Base-by-base conservation (phyloP, 495 filamentous ascomycete species). In the Podospora conica region DNA sequence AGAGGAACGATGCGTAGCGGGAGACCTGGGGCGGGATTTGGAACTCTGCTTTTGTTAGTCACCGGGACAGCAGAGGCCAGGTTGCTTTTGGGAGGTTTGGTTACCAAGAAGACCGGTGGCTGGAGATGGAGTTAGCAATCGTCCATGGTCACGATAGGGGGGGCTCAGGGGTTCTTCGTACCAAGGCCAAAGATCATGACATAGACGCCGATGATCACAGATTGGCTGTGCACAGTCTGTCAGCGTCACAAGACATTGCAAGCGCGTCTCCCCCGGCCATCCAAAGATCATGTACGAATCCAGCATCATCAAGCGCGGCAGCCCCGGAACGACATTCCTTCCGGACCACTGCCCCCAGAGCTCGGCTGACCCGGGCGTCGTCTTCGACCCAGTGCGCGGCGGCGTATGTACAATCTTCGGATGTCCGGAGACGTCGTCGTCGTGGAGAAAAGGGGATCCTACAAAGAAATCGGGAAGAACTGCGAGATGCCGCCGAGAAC, bases 1-100 rank as follows among this genome's bases (percentile, higher is more conserved):
- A 98, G 74, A 98, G 87, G 86, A 99, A 99, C 24, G 90, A 93
- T 20, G 93, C 95, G 84, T 98, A 97, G 75, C 90, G 87, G 65
- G 92, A 89, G 48, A 96, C 83, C 75, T 96, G 93, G 33, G 93
- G 91, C 5, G 96, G 96, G 69, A 97, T 92, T 78, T 96, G 93
- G 79, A 97, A 95, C 79, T 99, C 95, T 70, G 40, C 15, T 31
- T 9, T 60, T 60, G 25, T 48, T 56, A 22, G 25, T 12, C 0
- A 12, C 7, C 40, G 40, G 40, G 15, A n/a, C 15, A 8, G 48
- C 20, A 11, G 28, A 8, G 60, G 25, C 22, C 58, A 8, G 11
- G 21, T 3, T 48, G 25, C 2, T 1, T 33, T n/a, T 29, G 61
- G 31, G 58, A 21, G 61, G 27, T 53, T n/a, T n/a, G 20, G 55